Evolutionary conservation across 192 early-diverging fungal species (phyloP).

Genomic region (Globomyces pollinis-pini): DNA sequence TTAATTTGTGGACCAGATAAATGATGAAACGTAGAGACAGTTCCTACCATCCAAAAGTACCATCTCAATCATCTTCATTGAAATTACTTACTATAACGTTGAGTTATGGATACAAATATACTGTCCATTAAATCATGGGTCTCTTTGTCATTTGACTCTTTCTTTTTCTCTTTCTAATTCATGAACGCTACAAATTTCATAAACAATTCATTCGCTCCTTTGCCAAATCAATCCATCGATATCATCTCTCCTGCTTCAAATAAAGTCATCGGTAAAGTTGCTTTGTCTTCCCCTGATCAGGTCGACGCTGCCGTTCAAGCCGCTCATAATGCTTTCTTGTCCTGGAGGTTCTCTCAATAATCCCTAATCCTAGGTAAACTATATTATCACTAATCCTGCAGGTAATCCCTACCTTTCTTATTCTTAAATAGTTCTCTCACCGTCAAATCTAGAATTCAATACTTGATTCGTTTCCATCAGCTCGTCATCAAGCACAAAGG

Average conservation of each 20-base stretch:
- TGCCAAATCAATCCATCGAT: neutral
- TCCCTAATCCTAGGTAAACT: neutral
- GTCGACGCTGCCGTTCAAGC: slow-evolving; percentile 4
- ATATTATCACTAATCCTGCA: neutral
- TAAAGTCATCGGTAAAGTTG: neutral
- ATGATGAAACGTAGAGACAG: no score
- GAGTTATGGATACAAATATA: no score
- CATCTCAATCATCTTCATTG: no score
- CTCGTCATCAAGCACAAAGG: slow-evolving; percentile 47
- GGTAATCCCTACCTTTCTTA: no score
- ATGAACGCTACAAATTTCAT: neutral
- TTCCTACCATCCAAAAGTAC: no score
- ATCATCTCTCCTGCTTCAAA: neutral
- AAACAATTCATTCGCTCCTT: neutral
- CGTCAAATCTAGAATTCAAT: slow-evolving; percentile 59
- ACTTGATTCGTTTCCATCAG: slow-evolving; percentile 53
- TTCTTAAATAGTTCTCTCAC: slow-evolving; percentile 36
- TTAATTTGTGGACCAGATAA: no score
- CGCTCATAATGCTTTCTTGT: slow-evolving; percentile 37
- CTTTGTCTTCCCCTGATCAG: slow-evolving; percentile 1
- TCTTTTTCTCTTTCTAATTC: neutral
- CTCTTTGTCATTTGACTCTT: no score
- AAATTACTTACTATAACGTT: no score
- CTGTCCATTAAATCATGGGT: no score
- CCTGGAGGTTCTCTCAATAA: slow-evolving; percentile 36